phyloP scores from a whole-genome alignment of 352 stramenopile genomes.

The Phytopythium mirpurense region DNA sequence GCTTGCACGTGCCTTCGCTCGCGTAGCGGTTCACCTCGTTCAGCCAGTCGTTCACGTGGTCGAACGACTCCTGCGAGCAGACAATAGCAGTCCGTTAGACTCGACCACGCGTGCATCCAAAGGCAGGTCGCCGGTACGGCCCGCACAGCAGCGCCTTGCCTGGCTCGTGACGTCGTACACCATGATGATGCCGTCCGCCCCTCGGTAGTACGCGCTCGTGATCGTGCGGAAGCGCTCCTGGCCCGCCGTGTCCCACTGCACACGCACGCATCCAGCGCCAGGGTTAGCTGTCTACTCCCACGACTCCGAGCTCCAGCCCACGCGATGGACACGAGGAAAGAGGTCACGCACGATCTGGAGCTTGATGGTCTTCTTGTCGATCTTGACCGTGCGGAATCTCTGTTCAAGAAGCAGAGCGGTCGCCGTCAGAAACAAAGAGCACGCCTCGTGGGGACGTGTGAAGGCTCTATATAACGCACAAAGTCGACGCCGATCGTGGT shows the following conservation, averaged over 20 bases:
- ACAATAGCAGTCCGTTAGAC: background rate
- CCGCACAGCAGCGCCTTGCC: slow-evolving; percentile 16
- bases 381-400: slow-evolving; percentile 96
- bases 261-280: no score
- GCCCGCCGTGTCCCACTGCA: slow-evolving; percentile 96
- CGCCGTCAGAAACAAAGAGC: background rate
- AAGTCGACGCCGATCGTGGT: slow-evolving; percentile 95
- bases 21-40: slow-evolving; percentile 99
- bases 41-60: slow-evolving; percentile 99
- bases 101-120: background rate
- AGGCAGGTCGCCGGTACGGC: background rate
- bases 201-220: slow-evolving; percentile 98
- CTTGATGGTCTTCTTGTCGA: slow-evolving; percentile 98
- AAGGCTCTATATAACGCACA: no score
- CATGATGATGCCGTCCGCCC: slow-evolving; percentile 96
- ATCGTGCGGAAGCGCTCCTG: slow-evolving; percentile 99
- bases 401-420: slow-evolving; percentile 12
- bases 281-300: no score
- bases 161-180: slow-evolving; percentile 99
- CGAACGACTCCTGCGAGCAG: slow-evolving; percentile 92
- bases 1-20: slow-evolving; percentile 98
- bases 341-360: slow-evolving; percentile 91
- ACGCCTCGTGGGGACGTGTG: no score
- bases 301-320: no score
- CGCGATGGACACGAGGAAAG: background rate